Evolutionary conservation across 2,329 filamentous ascomycete species (phyloP), one percentile per base, ranked within the genome.

Genomic region (Pseudodiploospora longispora): DNA sequence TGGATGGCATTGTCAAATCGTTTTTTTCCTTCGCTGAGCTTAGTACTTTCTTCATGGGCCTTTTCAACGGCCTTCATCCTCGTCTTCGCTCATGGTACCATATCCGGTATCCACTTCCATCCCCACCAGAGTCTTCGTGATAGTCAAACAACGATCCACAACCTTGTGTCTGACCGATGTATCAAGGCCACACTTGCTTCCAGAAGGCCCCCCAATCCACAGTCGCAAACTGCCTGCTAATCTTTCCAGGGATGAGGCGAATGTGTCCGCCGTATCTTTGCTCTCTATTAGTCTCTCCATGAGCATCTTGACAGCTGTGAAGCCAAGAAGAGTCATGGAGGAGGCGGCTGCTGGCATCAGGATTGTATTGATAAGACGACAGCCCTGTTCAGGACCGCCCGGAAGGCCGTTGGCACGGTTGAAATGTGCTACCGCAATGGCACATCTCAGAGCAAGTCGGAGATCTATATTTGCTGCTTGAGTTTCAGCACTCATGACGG

Each of bases 51-150:
- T 19, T 19, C 19, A 19, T 19, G 19, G 19, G 19, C 19, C 19
- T 19, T 19, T 19, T 19, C 19, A 19, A 12, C 31, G 12, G 9
- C 49, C 56, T 35, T 54, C 53, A 10, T 63, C 65, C 36, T 71
- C 71, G 40, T 64, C 64, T 36, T 77, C 75, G 47, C 68, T 74
- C 68, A 77, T 74, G 50, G 70, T 80, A 39, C 69, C 76, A 57
- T 82, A 82, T 6, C 78, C 78, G 2, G 73, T 72, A 52, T 82
- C 79, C 9, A 66, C 61, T 46, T 79, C 73, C 71, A 82, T 80
- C 6, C 78, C 77, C 6, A 80, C 70, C 33, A 77, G 64, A 40
- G 64, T 70, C 56, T 76, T 78, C 10, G 74, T 78, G 32, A 82
- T 70, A 8, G 60, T 55, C 12, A 82, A 59, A 48, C 78, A 83